Evolutionary conservation across 192 early-diverging fungal genomes (phyloP).

Genomic region (Backusella australiensis): DNA sequence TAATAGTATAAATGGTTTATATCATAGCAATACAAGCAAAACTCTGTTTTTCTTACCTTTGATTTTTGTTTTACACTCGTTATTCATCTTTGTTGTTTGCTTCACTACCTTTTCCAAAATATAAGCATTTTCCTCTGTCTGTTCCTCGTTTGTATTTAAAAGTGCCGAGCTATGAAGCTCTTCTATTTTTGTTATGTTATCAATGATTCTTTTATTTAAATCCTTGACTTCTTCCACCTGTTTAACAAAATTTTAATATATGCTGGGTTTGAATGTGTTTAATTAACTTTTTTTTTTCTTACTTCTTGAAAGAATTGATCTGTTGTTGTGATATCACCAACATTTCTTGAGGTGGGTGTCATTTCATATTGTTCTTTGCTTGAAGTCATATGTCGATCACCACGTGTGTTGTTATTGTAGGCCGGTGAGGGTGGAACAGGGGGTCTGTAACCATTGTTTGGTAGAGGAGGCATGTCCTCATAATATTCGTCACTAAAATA

Average conservation of each 20-base stretch:
- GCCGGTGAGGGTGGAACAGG: slow-evolving; percentile 28
- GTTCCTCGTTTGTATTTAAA: slow-evolving; percentile 35
- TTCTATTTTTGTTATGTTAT: slow-evolving; percentile 35
- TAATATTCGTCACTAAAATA: slow-evolving; percentile 22
- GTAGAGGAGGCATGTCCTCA: slow-evolving; percentile 28
- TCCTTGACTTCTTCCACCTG: slow-evolving; percentile 39
- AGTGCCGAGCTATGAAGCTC: slow-evolving; percentile 35
- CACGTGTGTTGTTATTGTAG: slow-evolving; percentile 21
- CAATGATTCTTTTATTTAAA: slow-evolving; percentile 24
- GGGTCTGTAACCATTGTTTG: slow-evolving; percentile 20
- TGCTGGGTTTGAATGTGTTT: background rate
- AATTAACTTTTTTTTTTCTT: slow-evolving; percentile 1
- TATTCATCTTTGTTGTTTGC: slow-evolving; percentile 34
- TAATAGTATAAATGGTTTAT: background rate
- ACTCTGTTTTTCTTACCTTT: slow-evolving; percentile 30
- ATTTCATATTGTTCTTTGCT: slow-evolving; percentile 37
- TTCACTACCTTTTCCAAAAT: slow-evolving; percentile 25
- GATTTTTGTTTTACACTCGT: slow-evolving; percentile 49
- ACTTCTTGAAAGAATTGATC: slow-evolving; percentile 39
- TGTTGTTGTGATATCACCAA: slow-evolving; percentile 20
- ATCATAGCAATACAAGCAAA: background rate
- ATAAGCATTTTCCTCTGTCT: slow-evolving; percentile 29
- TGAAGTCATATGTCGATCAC: slow-evolving; percentile 19
- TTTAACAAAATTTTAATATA: background rate
- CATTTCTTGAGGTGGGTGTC: slow-evolving; percentile 10